phyloP scores from a whole-genome alignment of 2,329 filamentous ascomycete genomes.

The Gremmenia infestans region DNA sequence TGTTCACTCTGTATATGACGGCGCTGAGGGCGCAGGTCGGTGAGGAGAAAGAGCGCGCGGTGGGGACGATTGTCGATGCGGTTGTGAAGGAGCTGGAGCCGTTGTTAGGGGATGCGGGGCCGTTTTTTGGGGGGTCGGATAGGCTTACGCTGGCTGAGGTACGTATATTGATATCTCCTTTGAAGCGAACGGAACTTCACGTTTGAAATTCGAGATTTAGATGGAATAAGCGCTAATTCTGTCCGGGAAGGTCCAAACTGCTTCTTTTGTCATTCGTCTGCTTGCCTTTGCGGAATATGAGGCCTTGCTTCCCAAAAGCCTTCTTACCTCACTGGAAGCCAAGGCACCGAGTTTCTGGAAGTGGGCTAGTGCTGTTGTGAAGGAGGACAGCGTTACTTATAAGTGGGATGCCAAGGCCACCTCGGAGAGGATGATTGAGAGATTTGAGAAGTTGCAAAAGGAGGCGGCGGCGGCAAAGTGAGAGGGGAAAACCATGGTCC shows the following conservation, averaged over 20 bases:
- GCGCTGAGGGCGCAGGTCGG: conserved; percentile 38
- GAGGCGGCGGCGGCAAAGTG: not conserved
- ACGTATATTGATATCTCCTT: conserved; percentile 19
- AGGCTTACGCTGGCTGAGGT: conserved; percentile 72
- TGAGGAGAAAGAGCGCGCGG: conserved; percentile 45
- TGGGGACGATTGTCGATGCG: conserved; percentile 47
- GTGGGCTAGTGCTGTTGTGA: conserved; percentile 58
- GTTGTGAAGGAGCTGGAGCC: conserved; percentile 71
- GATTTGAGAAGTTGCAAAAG: conserved; percentile 29
- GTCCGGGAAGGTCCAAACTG: conserved; percentile 49
- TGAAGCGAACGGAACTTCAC: too few species aligned
- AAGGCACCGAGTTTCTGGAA: conserved; percentile 61
- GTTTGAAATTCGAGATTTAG: not conserved
- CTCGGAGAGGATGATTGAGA: conserved; percentile 39
- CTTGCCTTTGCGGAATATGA: conserved; percentile 49
- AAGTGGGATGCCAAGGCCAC: conserved; percentile 54
- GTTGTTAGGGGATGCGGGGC: conserved; percentile 50
- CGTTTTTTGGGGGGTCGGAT: conserved; percentile 60
- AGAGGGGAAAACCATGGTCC: too few species aligned
- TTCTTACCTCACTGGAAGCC: conserved; percentile 43
- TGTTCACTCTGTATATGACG: conserved; percentile 44
- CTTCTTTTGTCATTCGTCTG: conserved; percentile 62
- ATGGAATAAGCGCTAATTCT: conserved; percentile 6
- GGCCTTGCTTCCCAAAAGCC: conserved; percentile 46
- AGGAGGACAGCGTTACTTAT: conserved; percentile 60